A percentile compares a stretch with the other conserved stretches of the same genome.
phyloP scores from a whole-genome alignment of 2,329 filamentous ascomycete genomes.

The Ascosphaera apis region DNA sequence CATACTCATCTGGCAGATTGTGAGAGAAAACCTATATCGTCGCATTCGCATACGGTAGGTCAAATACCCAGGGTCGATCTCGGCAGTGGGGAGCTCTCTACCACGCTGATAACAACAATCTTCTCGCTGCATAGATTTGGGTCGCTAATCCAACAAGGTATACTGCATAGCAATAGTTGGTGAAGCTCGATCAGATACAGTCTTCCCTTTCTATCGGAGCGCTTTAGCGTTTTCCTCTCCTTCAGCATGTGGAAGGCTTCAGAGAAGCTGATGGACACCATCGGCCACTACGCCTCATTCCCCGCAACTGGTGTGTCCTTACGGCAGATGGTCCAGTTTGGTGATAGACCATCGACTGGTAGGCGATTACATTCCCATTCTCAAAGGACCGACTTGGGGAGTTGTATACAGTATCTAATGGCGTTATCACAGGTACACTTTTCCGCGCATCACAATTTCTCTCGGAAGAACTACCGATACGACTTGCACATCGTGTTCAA shows the following conservation, averaged over 20 bases:
- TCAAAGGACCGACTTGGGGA: not conserved
- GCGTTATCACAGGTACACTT: slow-evolving; percentile 44
- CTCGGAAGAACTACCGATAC: slow-evolving; percentile 91
- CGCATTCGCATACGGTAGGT: too few species aligned
- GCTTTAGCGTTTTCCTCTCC: slow-evolving; percentile 5
- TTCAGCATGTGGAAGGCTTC: slow-evolving; percentile 71
- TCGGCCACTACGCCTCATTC: slow-evolving; percentile 91
- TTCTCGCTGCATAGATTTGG: too few species aligned
- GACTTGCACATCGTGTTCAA: slow-evolving; percentile 84
- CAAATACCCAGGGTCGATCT: too few species aligned
- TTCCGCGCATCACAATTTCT: slow-evolving; percentile 97
- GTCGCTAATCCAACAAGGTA: too few species aligned
- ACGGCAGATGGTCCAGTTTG: slow-evolving; percentile 98
- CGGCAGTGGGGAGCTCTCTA: not conserved
- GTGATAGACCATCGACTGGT: slow-evolving; percentile 80
- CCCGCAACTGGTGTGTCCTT: slow-evolving; percentile 90
- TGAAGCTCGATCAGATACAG: too few species aligned
- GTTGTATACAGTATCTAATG: not conserved
- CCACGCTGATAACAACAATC: not conserved
- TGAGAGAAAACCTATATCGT: too few species aligned
- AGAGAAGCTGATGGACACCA: slow-evolving; percentile 82
- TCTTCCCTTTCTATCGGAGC: not conserved
- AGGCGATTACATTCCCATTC: slow-evolving; percentile 11
- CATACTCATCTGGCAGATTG: too few species aligned
- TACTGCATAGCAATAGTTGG: too few species aligned